phyloP scores from a whole-genome alignment of 2,329 filamentous ascomycete species.

The Cadophora sp. region DNA sequence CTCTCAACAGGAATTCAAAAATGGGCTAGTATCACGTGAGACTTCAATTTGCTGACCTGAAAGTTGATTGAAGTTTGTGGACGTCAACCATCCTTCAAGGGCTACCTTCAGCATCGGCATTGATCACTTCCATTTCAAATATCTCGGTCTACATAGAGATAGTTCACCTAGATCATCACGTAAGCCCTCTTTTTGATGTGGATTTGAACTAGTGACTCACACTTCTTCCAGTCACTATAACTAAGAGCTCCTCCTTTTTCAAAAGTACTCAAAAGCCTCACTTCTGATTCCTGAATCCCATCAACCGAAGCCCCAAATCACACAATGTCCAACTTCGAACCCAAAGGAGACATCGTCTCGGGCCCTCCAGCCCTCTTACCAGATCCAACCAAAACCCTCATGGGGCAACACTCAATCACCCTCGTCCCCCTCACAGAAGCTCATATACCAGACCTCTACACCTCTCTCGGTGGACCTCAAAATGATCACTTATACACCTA shows the following conservation, averaged over 20 bases:
- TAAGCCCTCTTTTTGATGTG: neutral
- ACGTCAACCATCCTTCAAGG: neutral
- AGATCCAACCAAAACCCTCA: conserved; percentile 16
- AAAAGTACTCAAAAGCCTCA: neutral
- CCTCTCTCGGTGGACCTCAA: conserved; percentile 30
- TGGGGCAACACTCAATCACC: conserved; percentile 30
- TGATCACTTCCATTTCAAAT: too few relatives aligned
- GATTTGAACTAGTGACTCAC: conserved; percentile 3
- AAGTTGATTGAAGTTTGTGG: too few relatives aligned
- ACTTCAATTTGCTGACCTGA: neutral
- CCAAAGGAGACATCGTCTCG: conserved; percentile 22
- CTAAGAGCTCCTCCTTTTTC: neutral
- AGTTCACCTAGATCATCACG: neutral
- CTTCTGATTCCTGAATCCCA: neutral
- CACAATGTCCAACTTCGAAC: conserved; percentile 17
- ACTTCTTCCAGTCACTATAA: neutral
- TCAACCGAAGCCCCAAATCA: neutral
- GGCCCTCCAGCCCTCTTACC: conserved; percentile 26
- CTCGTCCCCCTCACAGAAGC: conserved; percentile 31
- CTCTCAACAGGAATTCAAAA: too few relatives aligned
- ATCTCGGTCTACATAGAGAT: neutral
- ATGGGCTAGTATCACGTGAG: neutral
- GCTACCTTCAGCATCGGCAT: neutral
- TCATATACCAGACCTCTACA: conserved; percentile 36
- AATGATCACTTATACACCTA: conserved; percentile 51